A percentile compares a stretch with the other conserved stretches of the same genome.
Evolutionary conservation across 345 rosid species (phyloP).

Genomic region (Microthlaspi erraticum): DNA sequence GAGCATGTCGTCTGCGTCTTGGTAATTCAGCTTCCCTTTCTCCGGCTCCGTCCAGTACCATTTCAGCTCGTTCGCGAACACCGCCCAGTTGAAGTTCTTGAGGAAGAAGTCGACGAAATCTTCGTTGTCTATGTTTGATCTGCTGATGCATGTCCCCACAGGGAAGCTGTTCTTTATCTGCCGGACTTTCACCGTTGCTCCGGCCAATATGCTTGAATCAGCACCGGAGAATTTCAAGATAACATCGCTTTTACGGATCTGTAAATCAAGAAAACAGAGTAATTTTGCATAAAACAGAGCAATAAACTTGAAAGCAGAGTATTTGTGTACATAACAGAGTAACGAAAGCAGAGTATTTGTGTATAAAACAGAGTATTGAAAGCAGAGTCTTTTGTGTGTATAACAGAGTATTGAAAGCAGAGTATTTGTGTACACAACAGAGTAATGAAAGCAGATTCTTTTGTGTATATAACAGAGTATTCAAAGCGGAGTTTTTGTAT

Average conservation of each 20-base stretch:
- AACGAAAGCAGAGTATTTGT: too few species aligned
- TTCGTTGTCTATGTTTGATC: constrained; percentile 84
- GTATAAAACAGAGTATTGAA: too few species aligned
- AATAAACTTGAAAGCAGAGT: too few species aligned
- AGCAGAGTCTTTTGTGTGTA: not conserved
- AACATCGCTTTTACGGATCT: constrained; percentile 83
- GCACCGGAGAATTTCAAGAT: constrained; percentile 62
- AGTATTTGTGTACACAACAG: too few species aligned
- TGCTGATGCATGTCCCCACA: constrained; percentile 80
- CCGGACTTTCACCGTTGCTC: constrained; percentile 56
- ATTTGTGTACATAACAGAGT: too few species aligned
- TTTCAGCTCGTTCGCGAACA: constrained; percentile 87
- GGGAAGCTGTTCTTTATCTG: constrained; percentile 83
- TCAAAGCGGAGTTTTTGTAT: too few species aligned
- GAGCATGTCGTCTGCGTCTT: constrained; percentile 92
- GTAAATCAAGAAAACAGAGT: constrained; percentile 40
- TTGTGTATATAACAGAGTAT: too few species aligned
- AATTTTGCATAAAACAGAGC: too few species aligned
- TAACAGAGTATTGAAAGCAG: too few species aligned
- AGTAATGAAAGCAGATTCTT: too few species aligned
- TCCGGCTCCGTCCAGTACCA: constrained; percentile 97
- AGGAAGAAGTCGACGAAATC: constrained; percentile 79
- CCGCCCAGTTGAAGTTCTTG: constrained; percentile 89
- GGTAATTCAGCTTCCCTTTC: constrained; percentile 78
- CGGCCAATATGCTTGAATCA: constrained; percentile 48